phyloP scores from a whole-genome alignment of 257 asterid genomes.

The Fraxinus pennsylvanica region DNA sequence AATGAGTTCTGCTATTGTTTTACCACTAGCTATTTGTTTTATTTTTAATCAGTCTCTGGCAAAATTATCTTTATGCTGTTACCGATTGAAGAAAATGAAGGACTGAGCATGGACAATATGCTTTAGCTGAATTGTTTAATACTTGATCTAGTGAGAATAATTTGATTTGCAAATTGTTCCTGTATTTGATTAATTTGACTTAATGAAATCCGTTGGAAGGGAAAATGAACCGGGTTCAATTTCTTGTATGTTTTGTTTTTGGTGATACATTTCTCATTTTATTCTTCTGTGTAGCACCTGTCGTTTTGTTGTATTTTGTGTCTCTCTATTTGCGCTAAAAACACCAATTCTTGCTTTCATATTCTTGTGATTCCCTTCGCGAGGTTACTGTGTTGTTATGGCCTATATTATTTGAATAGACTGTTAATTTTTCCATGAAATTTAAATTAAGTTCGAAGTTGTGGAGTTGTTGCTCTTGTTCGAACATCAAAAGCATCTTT shows the following conservation, averaged over 20 bases:
- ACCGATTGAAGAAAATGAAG: not conserved
- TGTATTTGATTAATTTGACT: not conserved
- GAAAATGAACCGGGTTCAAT: not conserved
- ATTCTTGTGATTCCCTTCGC: not conserved
- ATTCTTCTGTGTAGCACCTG: not conserved
- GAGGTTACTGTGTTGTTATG: too few species aligned
- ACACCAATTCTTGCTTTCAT: not conserved
- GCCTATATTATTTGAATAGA: too few species aligned
- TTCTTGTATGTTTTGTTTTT: not conserved
- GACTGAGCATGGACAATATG: not conserved
- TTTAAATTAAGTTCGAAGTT: not conserved
- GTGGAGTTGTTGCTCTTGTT: not conserved
- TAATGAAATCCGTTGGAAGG: not conserved
- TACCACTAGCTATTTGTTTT: slow-evolving; percentile 11
- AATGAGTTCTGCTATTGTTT: not conserved
- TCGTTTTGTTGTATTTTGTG: not conserved
- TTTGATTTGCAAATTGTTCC: slow-evolving; percentile 7
- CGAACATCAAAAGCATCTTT: not conserved
- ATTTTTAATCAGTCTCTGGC: not conserved
- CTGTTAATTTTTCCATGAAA: too few species aligned
- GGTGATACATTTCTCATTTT: not conserved
- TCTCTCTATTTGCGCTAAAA: not conserved
- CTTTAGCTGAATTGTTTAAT: slow-evolving; percentile 1
- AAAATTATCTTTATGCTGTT: not conserved
- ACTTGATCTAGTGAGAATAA: not conserved